Conservation (phyloP, 345 rosid species). For the Citrus cavaleriei region DNA sequence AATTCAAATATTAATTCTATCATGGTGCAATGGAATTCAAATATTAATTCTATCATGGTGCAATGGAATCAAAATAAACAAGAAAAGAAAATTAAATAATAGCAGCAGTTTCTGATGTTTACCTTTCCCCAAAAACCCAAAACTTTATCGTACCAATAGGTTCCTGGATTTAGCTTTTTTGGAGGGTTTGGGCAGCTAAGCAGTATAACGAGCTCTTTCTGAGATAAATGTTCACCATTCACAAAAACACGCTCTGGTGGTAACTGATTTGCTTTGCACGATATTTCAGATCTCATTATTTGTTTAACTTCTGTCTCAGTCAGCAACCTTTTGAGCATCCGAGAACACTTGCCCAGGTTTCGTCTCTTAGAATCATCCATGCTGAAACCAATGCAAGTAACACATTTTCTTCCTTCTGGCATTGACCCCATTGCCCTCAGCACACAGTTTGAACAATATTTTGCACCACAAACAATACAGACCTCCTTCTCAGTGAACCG, state of each 20-base stretch:
- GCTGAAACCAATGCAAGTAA: conserved; percentile 60
- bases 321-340: conserved; percentile 55
- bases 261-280: conserved; percentile 60
- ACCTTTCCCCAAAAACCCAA: conserved; percentile 98
- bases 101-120: conserved; percentile 13
- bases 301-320: conserved; percentile 45
- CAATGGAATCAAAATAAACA: background rate
- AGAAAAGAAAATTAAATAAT: background rate
- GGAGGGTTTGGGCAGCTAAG: conserved; percentile 72
- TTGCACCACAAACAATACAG: conserved; percentile 88
- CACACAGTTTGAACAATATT: conserved; percentile 65
- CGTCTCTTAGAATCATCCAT: conserved; percentile 59
- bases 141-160: conserved; percentile 81
- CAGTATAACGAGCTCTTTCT: conserved; percentile 43
- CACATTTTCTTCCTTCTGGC: conserved; percentile 97
- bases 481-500: conserved; percentile 66
- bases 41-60: conserved; percentile 13
- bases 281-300: conserved; percentile 56
- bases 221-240: conserved; percentile 47
- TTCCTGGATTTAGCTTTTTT: conserved; percentile 64
- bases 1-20: conserved; percentile 16
- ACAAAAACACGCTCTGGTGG: conserved; percentile 63
- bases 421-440: conserved; percentile 90
- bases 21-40: conserved; percentile 8
- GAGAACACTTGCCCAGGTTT: conserved; percentile 58